These are phyloP conservation scores for Ganoderma multipileum DNA, from an alignment of 1,284 basidiomycete genomes.

Conservation along the genomic window DNA sequence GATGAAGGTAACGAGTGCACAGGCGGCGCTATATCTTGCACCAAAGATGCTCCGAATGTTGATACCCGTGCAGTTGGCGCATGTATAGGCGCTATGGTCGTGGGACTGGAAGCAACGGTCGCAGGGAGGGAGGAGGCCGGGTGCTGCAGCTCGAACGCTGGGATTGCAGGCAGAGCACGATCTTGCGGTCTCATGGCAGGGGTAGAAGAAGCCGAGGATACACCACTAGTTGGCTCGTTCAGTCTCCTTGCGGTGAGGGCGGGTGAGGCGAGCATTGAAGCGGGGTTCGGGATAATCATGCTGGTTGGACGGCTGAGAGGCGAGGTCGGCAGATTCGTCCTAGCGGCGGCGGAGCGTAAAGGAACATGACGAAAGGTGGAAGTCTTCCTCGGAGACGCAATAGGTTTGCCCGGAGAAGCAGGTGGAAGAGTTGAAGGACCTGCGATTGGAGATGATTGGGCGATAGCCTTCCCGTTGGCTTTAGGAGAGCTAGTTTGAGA, in stretches of 20 bases:
- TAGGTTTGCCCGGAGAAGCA: conserved; percentile 28
- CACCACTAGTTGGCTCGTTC: conserved; percentile 30
- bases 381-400: conserved; percentile 46
- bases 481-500: conserved; percentile 24
- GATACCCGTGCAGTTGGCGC: conserved; percentile 22
- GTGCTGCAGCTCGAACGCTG: conserved; percentile 31
- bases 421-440: conserved; percentile 33
- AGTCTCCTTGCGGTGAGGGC: conserved; percentile 30
- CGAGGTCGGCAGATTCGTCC: conserved; percentile 46
- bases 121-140: conserved; percentile 15
- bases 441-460: conserved; percentile 28
- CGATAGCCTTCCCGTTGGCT: conserved; percentile 23
- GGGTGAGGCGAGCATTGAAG: conserved; percentile 29
- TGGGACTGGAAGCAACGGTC: conserved; percentile 16
- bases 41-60: conserved; percentile 20
- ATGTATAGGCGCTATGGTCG: conserved; percentile 16
- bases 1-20: conserved; percentile 37
- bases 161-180: conserved; percentile 35
- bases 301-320: conserved; percentile 46
- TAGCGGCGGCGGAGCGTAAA: conserved; percentile 45
- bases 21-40: conserved; percentile 10
- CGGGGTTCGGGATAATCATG: conserved; percentile 35
- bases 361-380: conserved; percentile 70
- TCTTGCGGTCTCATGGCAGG: conserved; percentile 31
- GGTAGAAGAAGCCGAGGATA: conserved; percentile 32